Conservation (phyloP, 78 protist genomes). For the Cavenderia fasciculata region DNA sequence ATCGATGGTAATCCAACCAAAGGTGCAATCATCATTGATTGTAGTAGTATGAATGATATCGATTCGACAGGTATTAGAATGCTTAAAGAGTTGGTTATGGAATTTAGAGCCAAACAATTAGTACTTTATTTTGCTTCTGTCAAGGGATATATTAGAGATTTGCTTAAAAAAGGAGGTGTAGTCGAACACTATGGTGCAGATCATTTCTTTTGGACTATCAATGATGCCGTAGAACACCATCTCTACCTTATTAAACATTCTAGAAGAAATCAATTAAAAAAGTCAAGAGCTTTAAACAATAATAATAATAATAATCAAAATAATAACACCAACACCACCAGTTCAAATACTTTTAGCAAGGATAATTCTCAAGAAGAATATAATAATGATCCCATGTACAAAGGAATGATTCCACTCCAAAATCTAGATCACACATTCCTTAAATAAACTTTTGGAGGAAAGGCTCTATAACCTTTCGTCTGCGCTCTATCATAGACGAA, state of each 20-base stretch:
- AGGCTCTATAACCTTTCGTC: too few relatives aligned
- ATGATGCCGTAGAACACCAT: conserved; percentile 73
- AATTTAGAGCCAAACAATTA: conserved; percentile 16
- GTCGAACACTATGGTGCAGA: conserved; percentile 63
- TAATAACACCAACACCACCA: too few relatives aligned
- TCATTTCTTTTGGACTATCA: conserved; percentile 73
- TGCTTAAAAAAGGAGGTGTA: conserved; percentile 68
- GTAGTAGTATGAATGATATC: conserved; percentile 60
- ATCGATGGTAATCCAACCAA: conserved; percentile 39
- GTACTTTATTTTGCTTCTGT: conserved; percentile 61
- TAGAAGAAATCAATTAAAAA: too few relatives aligned
- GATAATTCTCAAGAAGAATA: too few relatives aligned
- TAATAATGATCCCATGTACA: too few relatives aligned
- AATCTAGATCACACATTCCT: too few relatives aligned
- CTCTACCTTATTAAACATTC: conserved; percentile 27
- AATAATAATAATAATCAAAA: too few relatives aligned
- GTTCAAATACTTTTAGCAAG: too few relatives aligned
- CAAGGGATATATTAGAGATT: conserved; percentile 69
- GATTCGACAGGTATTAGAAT: conserved; percentile 70
- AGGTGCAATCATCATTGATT: conserved; percentile 71
- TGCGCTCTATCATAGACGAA: too few relatives aligned
- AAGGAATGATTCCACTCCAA: too few relatives aligned
- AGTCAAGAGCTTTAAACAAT: too few relatives aligned
- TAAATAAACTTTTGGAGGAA: too few relatives aligned
- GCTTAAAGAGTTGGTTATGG: conserved; percentile 59